phyloP scores from a whole-genome alignment of 1,139 yeast species.

The Tardiomyces depauwii region DNA sequence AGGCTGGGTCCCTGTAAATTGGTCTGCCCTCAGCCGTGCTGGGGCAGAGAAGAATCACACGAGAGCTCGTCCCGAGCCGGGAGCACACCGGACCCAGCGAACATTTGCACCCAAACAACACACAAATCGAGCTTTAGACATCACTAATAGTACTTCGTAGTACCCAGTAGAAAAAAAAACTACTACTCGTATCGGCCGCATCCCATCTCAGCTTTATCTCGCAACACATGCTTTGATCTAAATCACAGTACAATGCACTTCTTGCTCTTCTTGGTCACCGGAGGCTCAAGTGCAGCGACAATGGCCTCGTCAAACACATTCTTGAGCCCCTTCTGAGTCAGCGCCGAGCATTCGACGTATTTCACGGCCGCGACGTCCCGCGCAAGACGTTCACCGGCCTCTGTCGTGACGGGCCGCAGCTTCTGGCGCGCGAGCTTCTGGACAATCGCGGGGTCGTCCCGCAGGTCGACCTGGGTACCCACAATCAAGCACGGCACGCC shows the following conservation, averaged over 20 bases:
- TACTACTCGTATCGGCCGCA: background rate
- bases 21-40: no score
- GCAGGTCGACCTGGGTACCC: slow-evolving; percentile 90
- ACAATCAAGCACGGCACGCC: slow-evolving; percentile 94
- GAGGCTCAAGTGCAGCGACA: slow-evolving; percentile 71
- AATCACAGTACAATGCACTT: slow-evolving; percentile 73
- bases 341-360: slow-evolving; percentile 96
- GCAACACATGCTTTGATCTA: background rate
- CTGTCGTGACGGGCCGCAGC: slow-evolving; percentile 74
- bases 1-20: no score
- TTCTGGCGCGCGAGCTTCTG: slow-evolving; percentile 87
- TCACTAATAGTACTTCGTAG: no score
- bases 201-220: background rate
- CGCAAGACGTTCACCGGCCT: slow-evolving; percentile 86
- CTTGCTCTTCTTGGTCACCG: slow-evolving; percentile 71
- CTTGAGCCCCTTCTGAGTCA: slow-evolving; percentile 91
- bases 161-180: no score
- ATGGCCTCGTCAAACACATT: slow-evolving; percentile 96
- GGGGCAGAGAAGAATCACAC: no score
- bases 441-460: slow-evolving; percentile 84
- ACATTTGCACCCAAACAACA: no score
- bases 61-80: no score
- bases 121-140: no score
- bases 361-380: slow-evolving; percentile 90
- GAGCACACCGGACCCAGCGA: no score